Percentiles rank a stretch among this genome's conserved stretches.
phyloP scores from a whole-genome alignment of 768 basidiomycete species.

The Calvatia gigantea region DNA sequence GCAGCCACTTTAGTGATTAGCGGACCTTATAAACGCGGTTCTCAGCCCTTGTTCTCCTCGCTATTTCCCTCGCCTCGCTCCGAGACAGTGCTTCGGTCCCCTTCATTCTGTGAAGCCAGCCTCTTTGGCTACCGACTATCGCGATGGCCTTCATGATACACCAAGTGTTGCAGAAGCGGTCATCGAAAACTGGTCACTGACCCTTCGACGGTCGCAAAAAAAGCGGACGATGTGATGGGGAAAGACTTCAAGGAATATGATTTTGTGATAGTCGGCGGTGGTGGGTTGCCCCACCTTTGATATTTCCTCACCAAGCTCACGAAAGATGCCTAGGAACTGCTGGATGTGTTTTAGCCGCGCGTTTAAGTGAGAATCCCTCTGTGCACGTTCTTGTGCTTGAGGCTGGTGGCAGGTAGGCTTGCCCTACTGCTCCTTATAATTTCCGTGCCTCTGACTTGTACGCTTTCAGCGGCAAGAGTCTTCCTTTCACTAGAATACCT shows the following conservation, averaged over 20 bases:
- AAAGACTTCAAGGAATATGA: conserved; percentile 36
- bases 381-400: conserved; percentile 56
- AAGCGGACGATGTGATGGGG: background rate
- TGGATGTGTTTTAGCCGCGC: conserved; percentile 58
- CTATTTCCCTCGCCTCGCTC: conserved; percentile 12
- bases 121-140: conserved; percentile 17
- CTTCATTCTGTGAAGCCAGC: conserved; percentile 11
- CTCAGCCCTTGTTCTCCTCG: conserved; percentile 11
- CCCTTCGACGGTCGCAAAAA: conserved; percentile 20
- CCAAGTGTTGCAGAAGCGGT: conserved; percentile 17
- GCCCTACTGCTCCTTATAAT: background rate
- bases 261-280: conserved; percentile 54
- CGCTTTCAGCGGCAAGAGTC: conserved; percentile 39
- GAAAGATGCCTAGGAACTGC: conserved; percentile 47
- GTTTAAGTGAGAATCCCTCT: conserved; percentile 52
- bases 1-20: background rate
- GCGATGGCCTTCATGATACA: conserved; percentile 20
- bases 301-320: background rate
- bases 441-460: background rate
- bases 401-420: conserved; percentile 52
- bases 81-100: conserved; percentile 8
- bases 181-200: conserved; percentile 21
- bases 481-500: conserved; percentile 41
- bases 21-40: conserved; percentile 2
- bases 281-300: background rate